Evolutionary conservation across 2,329 filamentous ascomycete genomes (phyloP).

Genomic region (Arthrinium puccinioides): DNA sequence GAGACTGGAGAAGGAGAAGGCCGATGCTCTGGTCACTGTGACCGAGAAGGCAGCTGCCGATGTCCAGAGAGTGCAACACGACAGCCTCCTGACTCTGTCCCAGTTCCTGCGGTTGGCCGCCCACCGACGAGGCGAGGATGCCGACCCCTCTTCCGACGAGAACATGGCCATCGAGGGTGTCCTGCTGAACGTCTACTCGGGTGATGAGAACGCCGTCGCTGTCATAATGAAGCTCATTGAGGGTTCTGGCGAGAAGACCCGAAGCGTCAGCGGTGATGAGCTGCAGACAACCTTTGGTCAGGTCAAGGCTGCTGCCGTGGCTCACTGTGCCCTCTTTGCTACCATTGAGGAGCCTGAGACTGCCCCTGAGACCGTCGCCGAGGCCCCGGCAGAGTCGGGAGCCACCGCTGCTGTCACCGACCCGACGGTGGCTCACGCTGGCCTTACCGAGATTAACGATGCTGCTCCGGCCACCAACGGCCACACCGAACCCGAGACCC

Average conservation of each 20-base stretch:
- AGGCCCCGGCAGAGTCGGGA: conserved; percentile 20
- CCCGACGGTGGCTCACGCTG: conserved; percentile 59
- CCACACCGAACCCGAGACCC: conserved; percentile 30
- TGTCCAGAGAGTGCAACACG: conserved; percentile 48
- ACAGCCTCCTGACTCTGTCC: conserved; percentile 63
- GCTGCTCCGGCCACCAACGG: conserved; percentile 31
- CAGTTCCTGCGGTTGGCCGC: conserved; percentile 77
- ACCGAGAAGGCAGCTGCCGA: conserved; percentile 49
- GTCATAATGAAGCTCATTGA: conserved; percentile 73
- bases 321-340: conserved; percentile 35
- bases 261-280: conserved; percentile 56
- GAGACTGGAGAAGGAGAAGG: conserved; percentile 46
- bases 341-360: conserved; percentile 27
- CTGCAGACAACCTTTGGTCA: conserved; percentile 61
- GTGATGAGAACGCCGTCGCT: conserved; percentile 65
- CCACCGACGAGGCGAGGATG: conserved; percentile 64
- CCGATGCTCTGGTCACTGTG: conserved; percentile 42
- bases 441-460: conserved; percentile 59
- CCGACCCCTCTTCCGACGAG: conserved; percentile 58
- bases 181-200: conserved; percentile 70
- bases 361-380: conserved; percentile 22
- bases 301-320: conserved; percentile 47
- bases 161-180: conserved; percentile 77
- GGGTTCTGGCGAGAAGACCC: conserved; percentile 59
- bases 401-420: conserved; percentile 41